Evolutionary conservation across 2,329 filamentous ascomycete genomes (phyloP).

Genomic region (Colletotrichum chlorophyti): DNA sequence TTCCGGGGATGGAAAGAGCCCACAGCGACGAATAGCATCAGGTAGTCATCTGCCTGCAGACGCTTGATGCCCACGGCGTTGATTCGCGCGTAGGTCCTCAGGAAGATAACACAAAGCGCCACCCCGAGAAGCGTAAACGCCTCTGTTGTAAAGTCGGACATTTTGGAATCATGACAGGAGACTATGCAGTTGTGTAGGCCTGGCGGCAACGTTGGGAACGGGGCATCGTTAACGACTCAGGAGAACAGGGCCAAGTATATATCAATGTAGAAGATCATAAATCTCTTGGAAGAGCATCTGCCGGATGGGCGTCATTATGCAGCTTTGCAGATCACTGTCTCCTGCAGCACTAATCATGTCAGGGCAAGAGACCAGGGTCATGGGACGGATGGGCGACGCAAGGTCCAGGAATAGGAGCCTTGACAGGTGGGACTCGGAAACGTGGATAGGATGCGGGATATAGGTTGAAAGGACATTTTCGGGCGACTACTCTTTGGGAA

Average conservation of each 20-base stretch:
- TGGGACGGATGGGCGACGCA: background rate
- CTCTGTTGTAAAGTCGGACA: slow-evolving; percentile 38
- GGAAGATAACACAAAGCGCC: slow-evolving; percentile 53
- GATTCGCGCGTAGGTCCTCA: slow-evolving; percentile 58
- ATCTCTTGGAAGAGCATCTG: background rate
- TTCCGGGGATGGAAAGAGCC: slow-evolving; percentile 4
- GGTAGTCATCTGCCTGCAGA: slow-evolving; percentile 65
- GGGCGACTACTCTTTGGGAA: too few relatives aligned
- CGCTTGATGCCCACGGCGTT: slow-evolving; percentile 52
- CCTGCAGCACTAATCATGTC: background rate
- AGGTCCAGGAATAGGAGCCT: background rate
- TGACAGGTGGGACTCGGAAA: background rate
- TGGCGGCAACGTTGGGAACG: too few relatives aligned
- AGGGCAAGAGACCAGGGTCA: background rate
- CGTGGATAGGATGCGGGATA: background rate
- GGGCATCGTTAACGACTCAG: too few relatives aligned
- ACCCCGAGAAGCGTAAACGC: slow-evolving; percentile 54
- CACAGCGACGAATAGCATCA: slow-evolving; percentile 36
- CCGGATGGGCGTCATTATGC: background rate
- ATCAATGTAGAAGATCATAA: background rate
- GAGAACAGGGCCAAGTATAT: slow-evolving; percentile 2
- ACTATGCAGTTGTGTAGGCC: too few relatives aligned
- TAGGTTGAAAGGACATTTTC: background rate
- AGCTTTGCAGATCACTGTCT: slow-evolving; percentile 9
- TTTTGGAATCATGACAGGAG: slow-evolving; percentile 10